A percentile compares a stretch with the other conserved stretches of the same genome.
These are phyloP conservation scores for Nicotiana undulata DNA, from an alignment of 257 asterid species.

Conservation along the genomic window DNA sequence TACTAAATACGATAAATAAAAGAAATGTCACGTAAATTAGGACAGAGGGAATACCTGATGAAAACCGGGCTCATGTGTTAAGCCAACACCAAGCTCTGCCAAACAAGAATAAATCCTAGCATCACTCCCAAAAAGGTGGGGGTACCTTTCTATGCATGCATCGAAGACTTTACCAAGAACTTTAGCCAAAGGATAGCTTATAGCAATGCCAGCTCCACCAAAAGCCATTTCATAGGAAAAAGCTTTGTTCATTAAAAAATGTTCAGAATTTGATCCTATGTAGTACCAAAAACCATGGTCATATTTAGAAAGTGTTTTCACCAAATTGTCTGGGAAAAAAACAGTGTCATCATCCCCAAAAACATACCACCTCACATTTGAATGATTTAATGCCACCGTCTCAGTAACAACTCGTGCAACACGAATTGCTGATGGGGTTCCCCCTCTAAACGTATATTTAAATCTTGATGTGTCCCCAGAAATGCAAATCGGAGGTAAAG, in stretches of 20 bases:
- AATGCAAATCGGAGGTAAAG: conserved; percentile 1
- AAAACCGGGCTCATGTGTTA: conserved; percentile 65
- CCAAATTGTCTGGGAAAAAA: conserved; percentile 50
- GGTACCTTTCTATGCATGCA: conserved; percentile 59
- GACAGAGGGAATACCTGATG: conserved; percentile 45
- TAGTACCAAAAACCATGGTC: conserved; percentile 53
- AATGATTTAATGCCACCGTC: conserved; percentile 7
- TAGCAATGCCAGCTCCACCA: conserved; percentile 76
- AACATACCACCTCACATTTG: conserved; percentile 50
- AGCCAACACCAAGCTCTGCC: conserved; percentile 61
- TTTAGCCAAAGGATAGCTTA: conserved; percentile 61
- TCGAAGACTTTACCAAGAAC: conserved; percentile 53
- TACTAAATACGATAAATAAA: too few species aligned
- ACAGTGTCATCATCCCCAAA: conserved; percentile 76
- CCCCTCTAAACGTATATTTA: neutral
- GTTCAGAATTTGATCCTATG: conserved; percentile 53
- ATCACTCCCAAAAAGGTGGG: conserved; percentile 71
- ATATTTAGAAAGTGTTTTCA: conserved; percentile 49
- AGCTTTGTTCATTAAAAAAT: conserved; percentile 58
- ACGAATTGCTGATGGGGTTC: neutral
- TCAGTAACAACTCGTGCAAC: conserved; percentile 1
- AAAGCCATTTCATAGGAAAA: conserved; percentile 65
- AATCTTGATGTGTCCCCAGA: conserved; percentile 1
- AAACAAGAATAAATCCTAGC: conserved; percentile 67
- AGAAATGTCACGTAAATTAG: too few species aligned